These are phyloP conservation scores for Phaseolus coccineus DNA, from an alignment of 331 rosid species.

Conservation along the genomic window DNA sequence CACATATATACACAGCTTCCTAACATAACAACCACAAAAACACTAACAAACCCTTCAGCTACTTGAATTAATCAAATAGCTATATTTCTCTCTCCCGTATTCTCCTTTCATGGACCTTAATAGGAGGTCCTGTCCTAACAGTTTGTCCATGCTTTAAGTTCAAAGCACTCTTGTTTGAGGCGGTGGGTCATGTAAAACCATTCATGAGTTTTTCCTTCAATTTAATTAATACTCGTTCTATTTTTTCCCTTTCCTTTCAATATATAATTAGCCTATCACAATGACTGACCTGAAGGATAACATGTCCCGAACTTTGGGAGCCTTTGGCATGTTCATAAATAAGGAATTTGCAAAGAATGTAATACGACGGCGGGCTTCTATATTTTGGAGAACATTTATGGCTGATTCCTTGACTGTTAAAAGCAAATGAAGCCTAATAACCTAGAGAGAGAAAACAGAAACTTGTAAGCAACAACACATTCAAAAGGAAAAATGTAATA, in stretches of 20 bases:
- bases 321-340: conserved; percentile 93
- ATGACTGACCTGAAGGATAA: conserved; percentile 90
- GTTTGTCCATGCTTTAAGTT: not conserved
- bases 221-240: conserved; percentile 17
- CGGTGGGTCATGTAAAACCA: not conserved
- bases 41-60: too few relatives aligned
- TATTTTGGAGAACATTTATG: conserved; percentile 92
- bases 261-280: conserved; percentile 19
- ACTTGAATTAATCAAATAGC: too few relatives aligned
- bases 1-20: too few relatives aligned
- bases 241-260: not conserved
- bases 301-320: conserved; percentile 92
- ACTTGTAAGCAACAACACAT: conserved; percentile 40
- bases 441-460: conserved; percentile 57
- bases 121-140: too few relatives aligned
- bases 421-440: conserved; percentile 87
- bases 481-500: conserved; percentile 24
- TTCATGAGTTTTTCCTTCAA: conserved; percentile 5
- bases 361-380: conserved; percentile 98
- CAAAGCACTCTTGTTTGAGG: not conserved
- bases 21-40: too few relatives aligned
- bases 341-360: conserved; percentile 98
- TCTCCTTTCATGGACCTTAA: too few relatives aligned
- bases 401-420: conserved; percentile 96
- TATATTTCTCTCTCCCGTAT: too few relatives aligned